Evolutionary conservation across 2,329 filamentous ascomycete species (phyloP), one percentile per base, ranked within the genome.

Genomic region (Metarhizium anisopliae): DNA sequence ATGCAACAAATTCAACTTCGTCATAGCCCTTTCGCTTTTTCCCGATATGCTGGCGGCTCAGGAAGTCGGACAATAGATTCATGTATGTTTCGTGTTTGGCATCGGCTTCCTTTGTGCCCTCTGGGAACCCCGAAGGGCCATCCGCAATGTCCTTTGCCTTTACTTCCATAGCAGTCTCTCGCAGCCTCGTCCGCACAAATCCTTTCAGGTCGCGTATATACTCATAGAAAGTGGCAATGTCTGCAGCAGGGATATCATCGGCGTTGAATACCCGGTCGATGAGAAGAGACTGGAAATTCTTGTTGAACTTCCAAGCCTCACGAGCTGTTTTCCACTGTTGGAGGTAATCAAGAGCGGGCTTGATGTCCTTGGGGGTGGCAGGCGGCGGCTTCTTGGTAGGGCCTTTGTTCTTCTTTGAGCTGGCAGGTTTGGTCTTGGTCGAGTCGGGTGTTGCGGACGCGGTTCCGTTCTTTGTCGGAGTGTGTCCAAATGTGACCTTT

Each of bases 301-400:
- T 96, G 76, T 95, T 95, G 77, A 96, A 97, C 71, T 96, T 96
- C 93, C 93, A 97, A 62, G 77, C 77, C 10, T 79, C 75, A 56
- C 84, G 84, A 58, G 84, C 80, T 55, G 79, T 80, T 71, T 89
- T 79, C 79, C 91, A 96, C 67, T 86, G 83, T 50, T 78, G 78
- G 49, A 96, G 80, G 68, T 96, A 96, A 54, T 82, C 78, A 16
- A 95, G 77, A 56, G 90, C 86, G 14, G 85, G 80, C 50, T 82
- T 78, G 55, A 85, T 72, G 59, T 82, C 77, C 6, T 65, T 56
- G 40, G 67, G 59, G 16, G 68, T 71, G 69, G 70, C 67, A 60
- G 63, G 66, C 56, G 67, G 70, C 47, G 70, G 61, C 61, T 72
- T 72, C 66, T 75, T 74, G 35, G 67, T 61, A 42, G 68, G 65